Percentiles rank a stretch among this genome's conserved stretches.
Evolutionary conservation across 1,139 yeast species (phyloP).

Genomic region (Yarrowia galli): DNA sequence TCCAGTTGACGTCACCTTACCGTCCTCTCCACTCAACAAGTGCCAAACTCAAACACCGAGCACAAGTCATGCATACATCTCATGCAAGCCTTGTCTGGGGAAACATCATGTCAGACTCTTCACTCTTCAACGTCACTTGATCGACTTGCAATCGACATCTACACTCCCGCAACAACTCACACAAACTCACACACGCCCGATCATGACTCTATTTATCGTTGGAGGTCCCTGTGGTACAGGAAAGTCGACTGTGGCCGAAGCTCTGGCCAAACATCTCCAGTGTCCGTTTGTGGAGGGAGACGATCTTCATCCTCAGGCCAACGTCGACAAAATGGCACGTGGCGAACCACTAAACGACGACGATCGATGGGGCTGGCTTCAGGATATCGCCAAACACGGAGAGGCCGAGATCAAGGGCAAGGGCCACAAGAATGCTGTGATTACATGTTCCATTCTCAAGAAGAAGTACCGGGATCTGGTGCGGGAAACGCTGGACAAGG

Average conservation of each 20-base stretch:
- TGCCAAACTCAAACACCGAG: not conserved
- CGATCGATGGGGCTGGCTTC: constrained; percentile 92
- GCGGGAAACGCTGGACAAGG: constrained; percentile 39
- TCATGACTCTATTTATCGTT: constrained; percentile 47
- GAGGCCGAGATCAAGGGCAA: constrained; percentile 52
- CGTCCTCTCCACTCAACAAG: constrained; percentile 12
- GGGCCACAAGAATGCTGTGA: constrained; percentile 54
- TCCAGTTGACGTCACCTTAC: not conserved
- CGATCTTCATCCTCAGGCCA: constrained; percentile 69
- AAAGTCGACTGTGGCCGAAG: constrained; percentile 77
- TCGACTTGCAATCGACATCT: not conserved
- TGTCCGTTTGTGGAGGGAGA: constrained; percentile 87
- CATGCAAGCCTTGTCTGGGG: not conserved
- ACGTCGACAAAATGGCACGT: constrained; percentile 79
- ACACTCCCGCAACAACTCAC: not conserved
- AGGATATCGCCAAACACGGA: constrained; percentile 49
- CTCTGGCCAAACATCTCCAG: constrained; percentile 55
- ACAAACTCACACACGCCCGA: not conserved
- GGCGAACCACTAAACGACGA: constrained; percentile 86
- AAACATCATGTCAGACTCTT: not conserved
- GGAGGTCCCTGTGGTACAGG: constrained; percentile 98
- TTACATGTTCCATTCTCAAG: constrained; percentile 87
- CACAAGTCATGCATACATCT: not conserved
- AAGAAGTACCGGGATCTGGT: constrained; percentile 66
- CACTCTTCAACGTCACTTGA: not conserved